phyloP scores from a whole-genome alignment of 257 asterid species.

The Linaria vulgaris region DNA sequence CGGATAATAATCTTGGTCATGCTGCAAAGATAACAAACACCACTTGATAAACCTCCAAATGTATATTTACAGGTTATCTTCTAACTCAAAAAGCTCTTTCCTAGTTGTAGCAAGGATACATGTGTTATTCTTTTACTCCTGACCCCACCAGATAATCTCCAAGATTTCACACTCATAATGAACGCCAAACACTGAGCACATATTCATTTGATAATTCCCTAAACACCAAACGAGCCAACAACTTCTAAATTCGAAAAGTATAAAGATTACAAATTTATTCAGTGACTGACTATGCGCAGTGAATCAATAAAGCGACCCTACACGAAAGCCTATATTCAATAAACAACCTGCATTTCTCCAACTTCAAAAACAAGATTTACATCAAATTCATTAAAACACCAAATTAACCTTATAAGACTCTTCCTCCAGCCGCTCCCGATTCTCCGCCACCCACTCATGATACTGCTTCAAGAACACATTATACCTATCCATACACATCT shows the following conservation, averaged over 20 bases:
- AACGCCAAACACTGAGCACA: neutral
- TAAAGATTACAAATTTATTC: slow-evolving; percentile 9
- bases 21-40: slow-evolving; percentile 41
- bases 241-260: neutral
- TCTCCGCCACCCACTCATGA: slow-evolving; percentile 77
- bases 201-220: neutral
- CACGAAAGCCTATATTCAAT: slow-evolving; percentile 4
- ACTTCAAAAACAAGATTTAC: neutral
- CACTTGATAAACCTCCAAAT: slow-evolving; percentile 18
- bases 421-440: slow-evolving; percentile 73
- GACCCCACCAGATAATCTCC: slow-evolving; percentile 3
- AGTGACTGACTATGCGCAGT: neutral
- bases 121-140: neutral
- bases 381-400: slow-evolving; percentile 12
- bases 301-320: slow-evolving; percentile 11
- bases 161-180: neutral
- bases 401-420: slow-evolving; percentile 80
- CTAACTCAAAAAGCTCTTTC: neutral
- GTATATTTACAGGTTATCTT: slow-evolving; percentile 12
- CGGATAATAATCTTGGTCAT: slow-evolving; percentile 92
- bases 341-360: neutral
- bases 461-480: slow-evolving; percentile 86
- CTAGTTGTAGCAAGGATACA: neutral
- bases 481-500: slow-evolving; percentile 74
- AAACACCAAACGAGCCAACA: neutral